Conservation (phyloP, 495 filamentous ascomycete genomes). For the Parathielavia hyrcaniae region DNA sequence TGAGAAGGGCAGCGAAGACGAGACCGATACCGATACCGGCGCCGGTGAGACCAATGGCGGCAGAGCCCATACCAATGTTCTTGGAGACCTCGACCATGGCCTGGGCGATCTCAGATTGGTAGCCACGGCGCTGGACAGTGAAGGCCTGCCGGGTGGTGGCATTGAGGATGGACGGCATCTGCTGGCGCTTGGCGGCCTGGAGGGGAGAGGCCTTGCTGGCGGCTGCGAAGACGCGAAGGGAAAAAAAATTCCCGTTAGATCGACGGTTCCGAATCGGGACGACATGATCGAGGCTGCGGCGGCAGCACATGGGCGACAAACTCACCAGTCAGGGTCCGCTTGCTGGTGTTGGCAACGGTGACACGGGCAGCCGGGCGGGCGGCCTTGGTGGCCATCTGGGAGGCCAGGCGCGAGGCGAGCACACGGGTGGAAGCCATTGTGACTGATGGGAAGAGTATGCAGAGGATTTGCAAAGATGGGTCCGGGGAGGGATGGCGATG, state of each 20-base stretch:
- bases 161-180: slow-evolving; percentile 58
- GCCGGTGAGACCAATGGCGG: slow-evolving; percentile 84
- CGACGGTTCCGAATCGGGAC: slow-evolving; percentile 3
- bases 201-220: slow-evolving; percentile 43
- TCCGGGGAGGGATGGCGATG: slow-evolving; percentile 30
- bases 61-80: slow-evolving; percentile 79
- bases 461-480: slow-evolving; percentile 33
- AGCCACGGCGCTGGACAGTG: slow-evolving; percentile 59
- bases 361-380: slow-evolving; percentile 62
- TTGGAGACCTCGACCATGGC: slow-evolving; percentile 83
- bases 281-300: background rate
- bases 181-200: slow-evolving; percentile 63
- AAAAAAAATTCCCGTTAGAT: slow-evolving; percentile 19
- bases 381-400: slow-evolving; percentile 68
- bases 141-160: slow-evolving; percentile 59
- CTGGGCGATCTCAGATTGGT: slow-evolving; percentile 74
- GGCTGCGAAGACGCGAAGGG: slow-evolving; percentile 25
- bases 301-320: slow-evolving; percentile 13
- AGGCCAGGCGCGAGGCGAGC: slow-evolving; percentile 58
- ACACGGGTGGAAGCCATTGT: slow-evolving; percentile 71
- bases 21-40: slow-evolving; percentile 90
- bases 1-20: slow-evolving; percentile 81
- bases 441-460: slow-evolving; percentile 38
- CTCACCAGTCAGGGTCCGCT: slow-evolving; percentile 62
- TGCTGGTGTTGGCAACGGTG: slow-evolving; percentile 54